These are phyloP conservation scores for Luzula sylvatica DNA, from an alignment of 176 grass and related monocot genomes.

Conservation along the genomic window DNA sequence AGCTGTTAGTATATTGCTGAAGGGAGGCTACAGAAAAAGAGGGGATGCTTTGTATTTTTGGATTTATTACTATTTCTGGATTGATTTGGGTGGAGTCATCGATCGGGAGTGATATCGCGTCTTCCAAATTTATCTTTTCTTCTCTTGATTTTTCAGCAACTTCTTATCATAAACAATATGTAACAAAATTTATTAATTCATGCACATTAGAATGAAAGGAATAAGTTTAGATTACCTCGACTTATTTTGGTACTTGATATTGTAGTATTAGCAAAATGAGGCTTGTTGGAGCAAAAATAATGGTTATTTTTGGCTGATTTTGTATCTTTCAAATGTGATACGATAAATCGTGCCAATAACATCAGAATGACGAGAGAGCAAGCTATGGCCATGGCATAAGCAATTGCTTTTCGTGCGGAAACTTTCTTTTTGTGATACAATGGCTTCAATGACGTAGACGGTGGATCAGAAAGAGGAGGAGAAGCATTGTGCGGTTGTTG, in stretches of 20 bases:
- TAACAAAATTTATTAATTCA: background rate
- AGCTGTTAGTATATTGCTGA: slow-evolving; percentile 85
- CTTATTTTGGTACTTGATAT: slow-evolving; percentile 2
- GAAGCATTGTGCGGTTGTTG: background rate
- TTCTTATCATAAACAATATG: slow-evolving; percentile 7
- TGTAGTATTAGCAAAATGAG: slow-evolving; percentile 1
- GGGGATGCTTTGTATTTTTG: background rate
- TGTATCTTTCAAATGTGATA: slow-evolving; percentile 16
- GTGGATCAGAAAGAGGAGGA: slow-evolving; percentile 12
- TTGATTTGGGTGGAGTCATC: background rate
- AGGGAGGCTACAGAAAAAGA: slow-evolving; percentile 68
- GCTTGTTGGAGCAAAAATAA: slow-evolving; percentile 1
- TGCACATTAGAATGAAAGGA: too few relatives aligned
- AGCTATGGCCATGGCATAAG: background rate
- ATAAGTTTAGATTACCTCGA: background rate
- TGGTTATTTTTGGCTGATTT: background rate
- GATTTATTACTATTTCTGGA: background rate
- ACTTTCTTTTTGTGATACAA: slow-evolving; percentile 11
- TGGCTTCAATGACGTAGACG: background rate
- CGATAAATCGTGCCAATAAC: slow-evolving; percentile 14
- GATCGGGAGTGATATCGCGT: background rate
- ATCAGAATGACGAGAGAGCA: slow-evolving; percentile 20
- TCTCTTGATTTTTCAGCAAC: slow-evolving; percentile 5
- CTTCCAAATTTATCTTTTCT: slow-evolving; percentile 8
- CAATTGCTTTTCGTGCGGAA: slow-evolving; percentile 13